phyloP scores from a whole-genome alignment of 495 filamentous ascomycete genomes.

The Daldinia decipiens region DNA sequence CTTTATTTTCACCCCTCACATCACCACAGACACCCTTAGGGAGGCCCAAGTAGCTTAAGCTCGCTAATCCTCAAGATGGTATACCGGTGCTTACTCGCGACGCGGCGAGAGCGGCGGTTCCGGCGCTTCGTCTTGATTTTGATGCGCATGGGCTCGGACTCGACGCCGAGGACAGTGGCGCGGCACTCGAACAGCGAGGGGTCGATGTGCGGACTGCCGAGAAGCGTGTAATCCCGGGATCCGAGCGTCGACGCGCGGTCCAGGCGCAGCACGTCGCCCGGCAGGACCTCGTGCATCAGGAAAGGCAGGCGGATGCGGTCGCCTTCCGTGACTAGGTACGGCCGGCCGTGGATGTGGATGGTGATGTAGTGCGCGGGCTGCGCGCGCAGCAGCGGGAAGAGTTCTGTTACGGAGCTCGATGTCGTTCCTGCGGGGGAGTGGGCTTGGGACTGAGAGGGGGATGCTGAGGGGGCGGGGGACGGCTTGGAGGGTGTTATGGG shows the following conservation, averaged over 20 bases:
- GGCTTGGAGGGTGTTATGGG: slow-evolving; percentile 56
- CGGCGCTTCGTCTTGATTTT: slow-evolving; percentile 95
- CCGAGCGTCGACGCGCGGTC: slow-evolving; percentile 83
- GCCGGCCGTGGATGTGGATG: slow-evolving; percentile 83
- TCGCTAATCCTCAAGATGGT: slow-evolving; percentile 88
- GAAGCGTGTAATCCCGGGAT: slow-evolving; percentile 88
- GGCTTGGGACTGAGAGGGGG: slow-evolving; percentile 37
- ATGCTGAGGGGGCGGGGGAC: slow-evolving; percentile 29
- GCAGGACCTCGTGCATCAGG: slow-evolving; percentile 81
- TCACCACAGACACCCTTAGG: neutral
- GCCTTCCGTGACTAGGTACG: slow-evolving; percentile 90
- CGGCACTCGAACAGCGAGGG: slow-evolving; percentile 84
- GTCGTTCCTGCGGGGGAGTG: slow-evolving; percentile 45
- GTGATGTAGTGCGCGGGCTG: slow-evolving; percentile 89
- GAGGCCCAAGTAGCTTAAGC: slow-evolving; percentile 71
- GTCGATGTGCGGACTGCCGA: slow-evolving; percentile 80
- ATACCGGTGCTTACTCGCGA: slow-evolving; percentile 86
- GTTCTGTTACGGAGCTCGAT: slow-evolving; percentile 68
- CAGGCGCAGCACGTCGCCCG: slow-evolving; percentile 86
- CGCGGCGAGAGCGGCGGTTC: slow-evolving; percentile 74
- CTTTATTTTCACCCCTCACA: neutral
- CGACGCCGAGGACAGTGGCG: slow-evolving; percentile 84
- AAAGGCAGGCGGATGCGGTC: slow-evolving; percentile 95
- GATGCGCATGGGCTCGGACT: slow-evolving; percentile 85
- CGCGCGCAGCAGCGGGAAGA: slow-evolving; percentile 79